phyloP scores from a whole-genome alignment of 139 green algal species.

The Diplosphaera chodatii region DNA sequence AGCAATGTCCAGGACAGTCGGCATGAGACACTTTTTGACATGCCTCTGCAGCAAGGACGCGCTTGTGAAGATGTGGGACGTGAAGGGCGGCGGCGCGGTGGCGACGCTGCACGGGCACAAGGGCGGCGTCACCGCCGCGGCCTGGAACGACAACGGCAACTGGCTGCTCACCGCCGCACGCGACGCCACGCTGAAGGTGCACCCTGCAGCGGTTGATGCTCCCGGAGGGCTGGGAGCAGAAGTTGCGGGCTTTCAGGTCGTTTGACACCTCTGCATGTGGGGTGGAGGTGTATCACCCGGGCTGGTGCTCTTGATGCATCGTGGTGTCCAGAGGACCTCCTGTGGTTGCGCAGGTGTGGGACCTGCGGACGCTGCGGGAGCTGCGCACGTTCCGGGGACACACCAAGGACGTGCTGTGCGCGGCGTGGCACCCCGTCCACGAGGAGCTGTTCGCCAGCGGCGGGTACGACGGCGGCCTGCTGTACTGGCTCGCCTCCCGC shows the following conservation, averaged over 20 bases:
- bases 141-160: slow-evolving; percentile 85
- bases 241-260: too few relatives aligned
- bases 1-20: too few relatives aligned
- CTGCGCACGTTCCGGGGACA: slow-evolving; percentile 71
- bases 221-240: too few relatives aligned
- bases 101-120: slow-evolving; percentile 85
- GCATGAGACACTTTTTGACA: neutral
- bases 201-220: neutral
- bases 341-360: too few relatives aligned
- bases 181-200: slow-evolving; percentile 72
- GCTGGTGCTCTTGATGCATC: too few relatives aligned
- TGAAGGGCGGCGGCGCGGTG: slow-evolving; percentile 40
- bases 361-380: slow-evolving; percentile 62
- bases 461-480: slow-evolving; percentile 65
- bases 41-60: slow-evolving; percentile 63
- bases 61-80: slow-evolving; percentile 91
- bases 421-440: slow-evolving; percentile 81
- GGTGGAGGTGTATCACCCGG: too few relatives aligned
- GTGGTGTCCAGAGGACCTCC: too few relatives aligned
- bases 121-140: slow-evolving; percentile 48
- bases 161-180: slow-evolving; percentile 72
- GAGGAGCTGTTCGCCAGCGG: slow-evolving; percentile 77
- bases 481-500: slow-evolving; percentile 66
- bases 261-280: too few relatives aligned
- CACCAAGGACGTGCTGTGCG: slow-evolving; percentile 62